A percentile compares a stretch with the other conserved stretches of the same genome.
Conservation (phyloP, 148 eudicot species). For the Arctostaphylos glauca region DNA sequence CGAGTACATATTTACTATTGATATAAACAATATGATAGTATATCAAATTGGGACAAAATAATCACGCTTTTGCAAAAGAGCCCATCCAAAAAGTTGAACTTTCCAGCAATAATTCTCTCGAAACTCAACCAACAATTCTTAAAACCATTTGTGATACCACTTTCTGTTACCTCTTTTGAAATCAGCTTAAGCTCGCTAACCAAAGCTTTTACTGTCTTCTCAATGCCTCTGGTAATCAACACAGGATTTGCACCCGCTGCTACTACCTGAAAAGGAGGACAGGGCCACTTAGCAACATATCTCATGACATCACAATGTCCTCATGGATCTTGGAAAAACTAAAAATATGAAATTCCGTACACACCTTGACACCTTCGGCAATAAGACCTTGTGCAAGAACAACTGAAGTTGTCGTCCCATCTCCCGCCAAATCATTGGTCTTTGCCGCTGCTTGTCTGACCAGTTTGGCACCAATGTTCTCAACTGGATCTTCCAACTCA, state of each 20-base stretch:
- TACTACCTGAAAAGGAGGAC: conserved; percentile 44
- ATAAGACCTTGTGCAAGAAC: conserved; percentile 78
- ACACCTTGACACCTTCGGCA: conserved; percentile 74
- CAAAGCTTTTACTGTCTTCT: conserved; percentile 59
- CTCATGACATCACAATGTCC: background rate
- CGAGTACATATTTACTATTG: background rate
- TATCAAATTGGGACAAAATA: background rate
- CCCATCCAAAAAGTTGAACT: background rate
- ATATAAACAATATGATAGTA: background rate
- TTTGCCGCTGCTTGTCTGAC: conserved; percentile 80
- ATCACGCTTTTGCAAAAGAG: background rate
- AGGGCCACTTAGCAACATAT: background rate
- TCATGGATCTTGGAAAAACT: background rate
- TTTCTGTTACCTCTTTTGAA: conserved; percentile 56
- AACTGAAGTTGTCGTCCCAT: conserved; percentile 76
- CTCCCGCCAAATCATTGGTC: conserved; percentile 82
- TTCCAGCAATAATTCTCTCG: background rate
- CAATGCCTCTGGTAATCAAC: conserved; percentile 71
- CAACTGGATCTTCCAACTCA: conserved; percentile 76
- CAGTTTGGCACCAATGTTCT: conserved; percentile 74
- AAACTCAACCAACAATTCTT: background rate
- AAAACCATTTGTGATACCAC: background rate
- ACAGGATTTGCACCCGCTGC: conserved; percentile 81
- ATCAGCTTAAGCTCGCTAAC: conserved; percentile 57
- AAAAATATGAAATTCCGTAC: conserved; percentile 3